Evolutionary conservation across 2,329 filamentous ascomycete species (phyloP), one percentile per base, ranked within the genome.

Genomic region (Huntiella abstrusa): DNA sequence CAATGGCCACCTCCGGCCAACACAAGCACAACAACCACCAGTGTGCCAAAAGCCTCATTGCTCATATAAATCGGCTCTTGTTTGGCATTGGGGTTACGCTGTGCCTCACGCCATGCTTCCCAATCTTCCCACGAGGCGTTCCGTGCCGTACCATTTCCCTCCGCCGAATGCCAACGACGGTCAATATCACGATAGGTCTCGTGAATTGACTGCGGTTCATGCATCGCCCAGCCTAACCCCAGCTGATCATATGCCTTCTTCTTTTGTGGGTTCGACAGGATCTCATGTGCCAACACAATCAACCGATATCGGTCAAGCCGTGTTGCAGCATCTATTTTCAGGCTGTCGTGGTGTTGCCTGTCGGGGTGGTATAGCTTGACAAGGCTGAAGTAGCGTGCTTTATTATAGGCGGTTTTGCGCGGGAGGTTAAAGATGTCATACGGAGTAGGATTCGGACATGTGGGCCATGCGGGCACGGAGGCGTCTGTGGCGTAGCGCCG

Each of bases 111-210:
- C 78, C 81, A 93, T 39, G 70, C 70, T 64, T 94, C 84, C 87
- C 87, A 95, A 59, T 98, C 91, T 59, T 98, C 91, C 91, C 91
- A 98, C 0, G 91, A 96, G 1, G 85, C 91, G 59, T 96, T 96
- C 54, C 64, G 62, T 43, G 69, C 69, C 10, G 72, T 60, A 46
- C 62, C 70, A 17, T 65, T 66, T 0, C 66, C 45, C 19, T 22
- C 13, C n/a, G 19, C 41, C 11, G 63, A 54, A 33, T 70, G 65
- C 72, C 72, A 77, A 4, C 60, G 56, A 17, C 57, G 59, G 51
- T 74, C 65, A 12, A 62, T 59, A 2, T 59, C 52, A 35, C 67
- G 62, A 45, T 58, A 58, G 2, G 37, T 39, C n/a, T 57, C 58
- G 34, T 62, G 58, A 52, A 64, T 56, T 45, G 80, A 53, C 3